Base-by-base conservation (phyloP, 768 basidiomycete species). In the Mycena vitilis region DNA sequence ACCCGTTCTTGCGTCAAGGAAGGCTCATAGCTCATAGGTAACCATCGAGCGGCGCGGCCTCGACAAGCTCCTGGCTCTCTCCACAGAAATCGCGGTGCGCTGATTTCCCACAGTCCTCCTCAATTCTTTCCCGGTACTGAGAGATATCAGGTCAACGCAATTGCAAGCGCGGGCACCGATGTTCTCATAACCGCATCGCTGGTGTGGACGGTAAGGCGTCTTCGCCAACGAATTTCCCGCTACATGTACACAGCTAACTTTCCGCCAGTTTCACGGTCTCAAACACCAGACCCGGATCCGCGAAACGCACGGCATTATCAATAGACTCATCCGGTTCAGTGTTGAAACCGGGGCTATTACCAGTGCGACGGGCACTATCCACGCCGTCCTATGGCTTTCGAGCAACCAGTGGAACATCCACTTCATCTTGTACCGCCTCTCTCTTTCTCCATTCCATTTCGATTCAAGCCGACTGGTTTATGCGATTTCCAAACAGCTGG, bases 141-240 rank as follows among this genome's bases (percentile, higher is more conserved):
- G n/a, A n/a, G n/a, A n/a, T n/a, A n/a, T n/a, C n/a, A n/a, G n/a
- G n/a, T n/a, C n/a, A n/a, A n/a, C n/a, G n/a, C n/a, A 40, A 55
- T 15, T 25, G 65, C 62, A 9, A 65, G 45, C 22, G 65, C 69
- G 5, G 45, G 53, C 5, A 72, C 68, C 54, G 69, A 74, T 66
- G 20, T 71, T 3, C 53, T 70, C 30, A 74, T 63, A 68, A 78
- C 81, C 77, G 78, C 66, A 72, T 63, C 81, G 77, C 36, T 58
- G 37, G 49, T 61, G 47, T 49, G n/a, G 25, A 65, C 36, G 15
- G 71, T 73, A 53, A 36, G 62, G n/a, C n/a, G n/a, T 55, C 9
- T 16, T 15, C 13, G 49, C 5, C 8, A 58, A 59, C 3, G 42
- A 42, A 38, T 13, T 13, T 36, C n/a, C n/a, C 15, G 8, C 38